Conservation (phyloP, 2,329 filamentous ascomycete genomes). For the Monilinia polystroma region DNA sequence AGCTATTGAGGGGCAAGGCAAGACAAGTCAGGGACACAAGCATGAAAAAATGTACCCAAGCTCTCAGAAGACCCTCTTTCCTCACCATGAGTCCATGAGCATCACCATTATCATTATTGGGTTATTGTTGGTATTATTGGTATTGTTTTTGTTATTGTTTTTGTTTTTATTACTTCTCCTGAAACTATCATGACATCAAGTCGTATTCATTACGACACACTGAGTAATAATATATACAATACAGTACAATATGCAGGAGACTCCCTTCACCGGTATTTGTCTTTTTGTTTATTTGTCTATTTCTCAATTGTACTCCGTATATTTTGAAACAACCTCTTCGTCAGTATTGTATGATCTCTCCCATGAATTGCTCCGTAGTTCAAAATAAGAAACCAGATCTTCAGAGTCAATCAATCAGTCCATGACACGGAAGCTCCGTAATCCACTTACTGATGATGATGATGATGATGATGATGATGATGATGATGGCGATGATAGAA, state of each 20-base stretch:
- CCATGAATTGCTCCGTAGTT: too few relatives aligned
- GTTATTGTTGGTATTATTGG: too few relatives aligned
- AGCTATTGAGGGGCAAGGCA: slow-evolving; percentile 16
- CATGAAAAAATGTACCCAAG: neutral
- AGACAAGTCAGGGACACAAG: neutral
- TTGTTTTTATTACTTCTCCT: neutral
- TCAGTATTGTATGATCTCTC: neutral
- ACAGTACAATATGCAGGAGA: neutral
- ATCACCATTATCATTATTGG: neutral
- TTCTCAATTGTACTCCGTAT: neutral
- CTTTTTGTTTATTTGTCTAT: too few relatives aligned
- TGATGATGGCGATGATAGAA: neutral
- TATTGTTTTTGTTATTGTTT: too few relatives aligned
- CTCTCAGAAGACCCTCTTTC: neutral
- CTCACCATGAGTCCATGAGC: neutral
- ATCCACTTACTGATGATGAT: neutral
- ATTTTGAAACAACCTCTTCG: neutral
- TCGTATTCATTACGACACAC: neutral
- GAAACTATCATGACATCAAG: neutral
- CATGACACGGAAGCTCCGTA: slow-evolving; percentile 5
- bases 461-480: too few relatives aligned
- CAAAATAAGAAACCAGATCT: neutral
- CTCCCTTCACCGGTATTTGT: neutral
- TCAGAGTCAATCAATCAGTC: slow-evolving; percentile 15
- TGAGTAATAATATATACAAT: neutral